A percentile compares a stretch with the other conserved stretches of the same genome.
Conservation (phyloP, 352 stramenopile species). For the Phytophthora sojae region DNA sequence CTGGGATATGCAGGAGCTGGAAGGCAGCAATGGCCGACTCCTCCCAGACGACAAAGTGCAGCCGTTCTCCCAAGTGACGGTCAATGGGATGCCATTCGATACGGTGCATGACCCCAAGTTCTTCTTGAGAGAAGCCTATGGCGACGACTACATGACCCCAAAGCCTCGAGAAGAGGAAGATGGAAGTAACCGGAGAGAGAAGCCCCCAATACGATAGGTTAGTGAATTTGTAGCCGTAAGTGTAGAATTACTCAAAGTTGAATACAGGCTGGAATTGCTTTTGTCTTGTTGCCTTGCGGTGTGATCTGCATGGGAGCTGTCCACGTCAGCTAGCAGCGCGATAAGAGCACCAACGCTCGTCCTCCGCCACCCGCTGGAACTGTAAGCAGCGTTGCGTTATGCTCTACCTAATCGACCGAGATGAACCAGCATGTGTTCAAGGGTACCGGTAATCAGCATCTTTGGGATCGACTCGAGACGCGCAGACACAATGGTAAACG, state of each 20-base stretch:
- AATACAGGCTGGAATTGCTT: not conserved
- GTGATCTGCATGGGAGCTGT: no score
- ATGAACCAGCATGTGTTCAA: not conserved
- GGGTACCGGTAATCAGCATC: not conserved
- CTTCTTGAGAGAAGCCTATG: constrained; percentile 38
- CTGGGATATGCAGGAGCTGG: constrained; percentile 23
- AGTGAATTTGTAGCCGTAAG: not conserved
- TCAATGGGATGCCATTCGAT: no score
- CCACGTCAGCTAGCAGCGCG: no score
- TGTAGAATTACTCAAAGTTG: not conserved
- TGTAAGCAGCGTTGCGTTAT: not conserved
- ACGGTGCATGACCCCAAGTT: constrained; percentile 30
- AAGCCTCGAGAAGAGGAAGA: not conserved
- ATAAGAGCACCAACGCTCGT: not conserved
- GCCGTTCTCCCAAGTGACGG: constrained; percentile 23
- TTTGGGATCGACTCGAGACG: not conserved
- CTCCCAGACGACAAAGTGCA: constrained; percentile 18
- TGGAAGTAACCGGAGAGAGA: no score
- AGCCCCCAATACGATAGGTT: not conserved
- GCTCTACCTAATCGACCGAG: not conserved
- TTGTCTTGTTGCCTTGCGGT: no score
- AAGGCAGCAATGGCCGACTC: constrained; percentile 5
- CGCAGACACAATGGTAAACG: no score
- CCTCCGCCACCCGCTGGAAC: not conserved
- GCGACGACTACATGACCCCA: constrained; percentile 1